phyloP scores from a whole-genome alignment of 257 asterid genomes.

The Nicotiana tabacum region DNA sequence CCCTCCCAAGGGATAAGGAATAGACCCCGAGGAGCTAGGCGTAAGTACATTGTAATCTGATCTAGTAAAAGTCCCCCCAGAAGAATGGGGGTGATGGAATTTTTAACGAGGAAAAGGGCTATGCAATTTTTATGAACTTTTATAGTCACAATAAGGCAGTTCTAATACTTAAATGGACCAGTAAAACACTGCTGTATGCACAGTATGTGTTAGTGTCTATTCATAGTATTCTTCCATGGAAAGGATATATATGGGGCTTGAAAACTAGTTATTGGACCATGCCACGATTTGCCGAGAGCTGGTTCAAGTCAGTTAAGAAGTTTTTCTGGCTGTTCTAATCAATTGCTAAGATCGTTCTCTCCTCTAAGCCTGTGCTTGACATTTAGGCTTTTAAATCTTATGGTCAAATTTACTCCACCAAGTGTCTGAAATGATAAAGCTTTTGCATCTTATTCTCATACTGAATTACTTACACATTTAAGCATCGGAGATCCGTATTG shows the following conservation, averaged over 20 bases:
- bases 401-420: neutral
- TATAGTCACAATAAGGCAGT: neutral
- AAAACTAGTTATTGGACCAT: neutral
- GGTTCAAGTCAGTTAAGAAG: neutral
- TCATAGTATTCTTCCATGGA: neutral
- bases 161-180: neutral
- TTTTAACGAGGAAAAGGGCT: neutral
- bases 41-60: conserved; percentile 60
- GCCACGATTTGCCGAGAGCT: neutral
- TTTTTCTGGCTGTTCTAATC: neutral
- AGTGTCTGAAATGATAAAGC: neutral
- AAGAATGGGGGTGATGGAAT: neutral
- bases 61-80: conserved; percentile 4
- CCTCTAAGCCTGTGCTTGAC: neutral
- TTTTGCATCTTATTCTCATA: neutral
- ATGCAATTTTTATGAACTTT: neutral
- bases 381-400: neutral
- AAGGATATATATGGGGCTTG: neutral
- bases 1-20: conserved; percentile 47
- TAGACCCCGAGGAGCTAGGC: conserved; percentile 32
- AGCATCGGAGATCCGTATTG: neutral
- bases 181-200: neutral
- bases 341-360: neutral
- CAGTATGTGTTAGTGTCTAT: neutral
- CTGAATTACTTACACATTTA: neutral